Evolutionary conservation across 2,329 filamentous ascomycete species (phyloP), one percentile per base, ranked within the genome.

Genomic region (Alternaria atra): DNA sequence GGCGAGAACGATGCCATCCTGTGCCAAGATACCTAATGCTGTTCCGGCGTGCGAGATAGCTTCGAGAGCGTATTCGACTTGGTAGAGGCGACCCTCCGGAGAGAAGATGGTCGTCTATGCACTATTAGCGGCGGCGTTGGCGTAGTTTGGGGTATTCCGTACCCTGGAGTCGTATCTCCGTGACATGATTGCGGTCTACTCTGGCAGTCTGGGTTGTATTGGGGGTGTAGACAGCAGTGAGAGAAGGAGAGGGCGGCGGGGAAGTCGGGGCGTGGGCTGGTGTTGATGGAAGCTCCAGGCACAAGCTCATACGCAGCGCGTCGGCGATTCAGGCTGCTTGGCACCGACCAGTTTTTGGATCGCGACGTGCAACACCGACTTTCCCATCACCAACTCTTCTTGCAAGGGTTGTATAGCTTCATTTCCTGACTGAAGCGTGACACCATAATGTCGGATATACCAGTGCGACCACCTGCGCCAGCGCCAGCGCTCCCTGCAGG

Each of bases 1-100:
- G 58, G 96, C 95, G 58, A 99, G 89, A 63, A 99, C 95, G 77
- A 99, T 99, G 74, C 95, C 95, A 88, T 99, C 95, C 82, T 96
- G 94, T 69, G 96, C 95, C 69, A 99, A 86, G 77, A 99, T 97
- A 57, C 95, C 95, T 74, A 99, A 90, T 69, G 95, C 95, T 51
- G 95, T 99, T 73, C 95, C 95, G 71, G 95, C 95, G 76, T 99
- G 95, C 70, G 95, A 99, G 79, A 99, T 99, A 78, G 95, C 95
- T 82, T 99, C 95, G 53, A 99, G 89, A 27, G 95, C 96, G 86
- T 99, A 99, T 88, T 99, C 95, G 75, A 99, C 95, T 83, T 99
- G 95, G 82, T 99, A 99, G 64, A 99, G 88, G 77, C 95, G 94
- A 68, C 95, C 95, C 84, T 99, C 95, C 62, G 95, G 95, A 63